phyloP scores from a whole-genome alignment of 805 yeast genomes.

The Zygosaccharomyces lentus region DNA sequence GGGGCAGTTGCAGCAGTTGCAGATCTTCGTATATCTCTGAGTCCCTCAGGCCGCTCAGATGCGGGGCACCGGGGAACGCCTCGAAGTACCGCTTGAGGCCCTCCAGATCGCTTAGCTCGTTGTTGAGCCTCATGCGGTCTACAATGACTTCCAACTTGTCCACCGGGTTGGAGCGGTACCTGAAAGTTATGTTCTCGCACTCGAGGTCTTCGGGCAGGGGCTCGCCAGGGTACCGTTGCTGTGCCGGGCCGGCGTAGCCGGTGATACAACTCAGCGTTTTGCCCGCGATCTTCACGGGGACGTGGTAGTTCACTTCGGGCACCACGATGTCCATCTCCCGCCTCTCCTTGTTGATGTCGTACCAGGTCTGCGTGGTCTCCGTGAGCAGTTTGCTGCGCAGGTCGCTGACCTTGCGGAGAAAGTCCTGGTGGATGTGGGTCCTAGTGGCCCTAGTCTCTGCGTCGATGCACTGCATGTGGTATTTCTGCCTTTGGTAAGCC shows the following conservation, averaged over 20 bases:
- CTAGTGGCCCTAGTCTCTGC: slow-evolving; percentile 77
- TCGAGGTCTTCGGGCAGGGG: slow-evolving; percentile 32
- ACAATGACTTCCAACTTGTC: slow-evolving; percentile 48
- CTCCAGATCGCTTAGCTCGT: slow-evolving; percentile 64
- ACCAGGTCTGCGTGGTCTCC: slow-evolving; percentile 82
- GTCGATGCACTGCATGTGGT: slow-evolving; percentile 71
- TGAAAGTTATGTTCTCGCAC: slow-evolving; percentile 43
- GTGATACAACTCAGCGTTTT: slow-evolving; percentile 36
- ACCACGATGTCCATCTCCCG: slow-evolving; percentile 61
- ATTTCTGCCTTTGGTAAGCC: slow-evolving; percentile 49
- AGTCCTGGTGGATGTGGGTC: slow-evolving; percentile 80
- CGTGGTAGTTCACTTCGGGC: slow-evolving; percentile 48
- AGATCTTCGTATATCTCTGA: slow-evolving; percentile 77
- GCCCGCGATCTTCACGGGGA: slow-evolving; percentile 33
- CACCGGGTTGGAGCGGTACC: slow-evolving; percentile 40
- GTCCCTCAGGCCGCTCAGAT: slow-evolving; percentile 55
- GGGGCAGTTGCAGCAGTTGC: slow-evolving; percentile 18
- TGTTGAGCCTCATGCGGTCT: slow-evolving; percentile 60
- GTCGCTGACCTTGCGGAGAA: slow-evolving; percentile 62
- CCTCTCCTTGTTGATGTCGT: slow-evolving; percentile 84
- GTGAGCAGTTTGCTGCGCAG: slow-evolving; percentile 59
- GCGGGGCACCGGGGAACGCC: slow-evolving; percentile 74
- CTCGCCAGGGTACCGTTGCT: slow-evolving; percentile 30
- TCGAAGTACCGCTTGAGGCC: slow-evolving; percentile 67
- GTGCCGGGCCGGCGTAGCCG: slow-evolving; percentile 37